Conservation (phyloP, 1,284 basidiomycete genomes). For the Inonotus hispidus region DNA sequence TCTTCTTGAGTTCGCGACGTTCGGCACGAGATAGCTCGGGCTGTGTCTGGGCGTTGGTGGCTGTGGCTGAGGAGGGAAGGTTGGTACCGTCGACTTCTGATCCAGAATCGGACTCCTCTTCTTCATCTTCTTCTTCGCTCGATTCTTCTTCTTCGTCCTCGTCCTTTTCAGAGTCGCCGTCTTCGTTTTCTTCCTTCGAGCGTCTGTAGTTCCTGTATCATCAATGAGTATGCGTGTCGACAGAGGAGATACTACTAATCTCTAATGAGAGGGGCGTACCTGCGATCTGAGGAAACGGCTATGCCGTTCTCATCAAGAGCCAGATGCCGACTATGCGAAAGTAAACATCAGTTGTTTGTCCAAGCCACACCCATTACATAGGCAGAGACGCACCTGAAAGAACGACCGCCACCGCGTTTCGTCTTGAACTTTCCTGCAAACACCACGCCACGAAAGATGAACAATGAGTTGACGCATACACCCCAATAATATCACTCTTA, state of each 20-base stretch:
- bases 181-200: constrained; percentile 21
- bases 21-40: constrained; percentile 60
- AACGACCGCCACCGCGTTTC: constrained; percentile 81
- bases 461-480: background rate
- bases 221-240: background rate
- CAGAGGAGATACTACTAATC: background rate
- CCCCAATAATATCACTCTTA: constrained; percentile 22
- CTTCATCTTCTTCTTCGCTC: constrained; percentile 34
- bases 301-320: constrained; percentile 55
- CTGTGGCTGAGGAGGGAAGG: background rate
- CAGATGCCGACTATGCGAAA: constrained; percentile 46
- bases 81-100: constrained; percentile 28
- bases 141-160: constrained; percentile 35
- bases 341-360: background rate
- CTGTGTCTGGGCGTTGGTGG: constrained; percentile 12
- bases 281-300: constrained; percentile 47
- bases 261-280: constrained; percentile 30
- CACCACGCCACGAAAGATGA: background rate
- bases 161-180: constrained; percentile 33
- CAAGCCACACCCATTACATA: constrained; percentile 9
- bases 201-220: constrained; percentile 28
- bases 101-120: constrained; percentile 33
- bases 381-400: constrained; percentile 51
- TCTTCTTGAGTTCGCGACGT: constrained; percentile 68
- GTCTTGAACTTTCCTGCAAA: constrained; percentile 73